A percentile compares a stretch with the other conserved stretches of the same genome.
Conservation (phyloP, 805 yeast genomes). For the Hanseniaspora lachancei region DNA sequence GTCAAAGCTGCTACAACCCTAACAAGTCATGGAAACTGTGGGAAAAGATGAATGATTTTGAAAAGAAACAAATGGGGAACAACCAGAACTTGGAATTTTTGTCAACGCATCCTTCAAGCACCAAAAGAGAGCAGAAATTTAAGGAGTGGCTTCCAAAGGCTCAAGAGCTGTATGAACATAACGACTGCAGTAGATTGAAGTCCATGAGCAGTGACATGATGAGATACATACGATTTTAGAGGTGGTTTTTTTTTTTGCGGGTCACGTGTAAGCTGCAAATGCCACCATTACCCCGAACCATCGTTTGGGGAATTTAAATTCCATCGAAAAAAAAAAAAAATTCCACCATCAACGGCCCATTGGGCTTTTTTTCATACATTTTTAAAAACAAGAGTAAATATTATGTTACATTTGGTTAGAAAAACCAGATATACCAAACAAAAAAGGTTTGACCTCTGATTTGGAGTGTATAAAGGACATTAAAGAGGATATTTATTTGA, state of each 20-base stretch:
- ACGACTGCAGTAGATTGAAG: constrained; percentile 21
- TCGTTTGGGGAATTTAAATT: no score
- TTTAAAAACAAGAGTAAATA: no score
- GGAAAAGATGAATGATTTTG: constrained; percentile 60
- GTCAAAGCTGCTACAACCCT: constrained; percentile 77
- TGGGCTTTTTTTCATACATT: no score
- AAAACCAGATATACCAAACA: no score
- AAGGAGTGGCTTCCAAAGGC: constrained; percentile 51
- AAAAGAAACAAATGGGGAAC: constrained; percentile 22
- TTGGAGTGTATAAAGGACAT: no score
- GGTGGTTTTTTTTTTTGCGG: background rate
- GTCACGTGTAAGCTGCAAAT: background rate
- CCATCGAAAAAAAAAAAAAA: no score
- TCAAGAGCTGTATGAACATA: constrained; percentile 20
- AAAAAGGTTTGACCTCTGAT: no score
- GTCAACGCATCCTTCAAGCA: constrained; percentile 81
- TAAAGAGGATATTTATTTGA: no score
- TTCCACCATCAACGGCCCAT: no score
- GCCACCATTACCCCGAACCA: no score
- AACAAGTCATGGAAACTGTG: constrained; percentile 62
- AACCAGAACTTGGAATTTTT: constrained; percentile 44
- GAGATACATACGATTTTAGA: background rate
- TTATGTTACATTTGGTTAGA: no score
- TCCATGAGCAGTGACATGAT: background rate
- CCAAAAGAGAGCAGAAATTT: constrained; percentile 58